Percentiles rank a stretch among this genome's conserved stretches.
Conservation (phyloP, 2,329 filamentous ascomycete species). For the Chrysoporthe puriensis region DNA sequence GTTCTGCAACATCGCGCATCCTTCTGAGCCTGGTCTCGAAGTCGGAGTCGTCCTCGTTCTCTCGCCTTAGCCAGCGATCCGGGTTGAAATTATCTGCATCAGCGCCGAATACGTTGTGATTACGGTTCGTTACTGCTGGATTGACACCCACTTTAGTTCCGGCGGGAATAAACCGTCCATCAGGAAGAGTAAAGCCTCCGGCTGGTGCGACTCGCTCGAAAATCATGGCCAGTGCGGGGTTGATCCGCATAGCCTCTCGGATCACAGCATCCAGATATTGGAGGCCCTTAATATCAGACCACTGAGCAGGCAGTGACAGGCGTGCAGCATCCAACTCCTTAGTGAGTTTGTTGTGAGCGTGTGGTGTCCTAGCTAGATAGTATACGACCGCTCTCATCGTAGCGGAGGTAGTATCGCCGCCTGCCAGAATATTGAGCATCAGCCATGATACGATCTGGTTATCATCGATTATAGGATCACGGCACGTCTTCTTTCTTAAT, state of each 20-base stretch:
- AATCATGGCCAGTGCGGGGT: constrained; percentile 40
- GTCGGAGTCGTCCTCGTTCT: not conserved
- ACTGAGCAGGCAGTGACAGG: constrained; percentile 13
- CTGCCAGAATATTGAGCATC: constrained; percentile 40
- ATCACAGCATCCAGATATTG: constrained; percentile 45
- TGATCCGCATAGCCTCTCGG: constrained; percentile 45
- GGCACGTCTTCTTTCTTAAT: not conserved
- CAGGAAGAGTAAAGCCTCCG: constrained; percentile 6
- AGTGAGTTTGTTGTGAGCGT: constrained; percentile 5
- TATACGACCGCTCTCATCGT: constrained; percentile 43
- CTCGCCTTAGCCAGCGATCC: constrained; percentile 13
- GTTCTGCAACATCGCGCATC: constrained; percentile 17
- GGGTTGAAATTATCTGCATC: constrained; percentile 18
- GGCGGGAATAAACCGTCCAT: constrained; percentile 14
- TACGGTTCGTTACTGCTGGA: constrained; percentile 16
- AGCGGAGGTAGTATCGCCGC: constrained; percentile 43
- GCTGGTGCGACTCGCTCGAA: constrained; percentile 30
- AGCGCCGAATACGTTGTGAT: constrained; percentile 7
- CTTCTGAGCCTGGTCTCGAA: constrained; percentile 1
- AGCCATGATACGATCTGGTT: constrained; percentile 41
- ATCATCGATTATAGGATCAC: constrained; percentile 38
- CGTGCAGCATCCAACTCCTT: constrained; percentile 11
- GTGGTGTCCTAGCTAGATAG: constrained; percentile 30
- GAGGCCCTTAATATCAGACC: constrained; percentile 27
- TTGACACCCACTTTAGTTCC: constrained; percentile 15